A percentile compares a stretch with the other conserved stretches of the same genome.
Conservation (phyloP, 208 protist species). For the Lotmaria passim region DNA sequence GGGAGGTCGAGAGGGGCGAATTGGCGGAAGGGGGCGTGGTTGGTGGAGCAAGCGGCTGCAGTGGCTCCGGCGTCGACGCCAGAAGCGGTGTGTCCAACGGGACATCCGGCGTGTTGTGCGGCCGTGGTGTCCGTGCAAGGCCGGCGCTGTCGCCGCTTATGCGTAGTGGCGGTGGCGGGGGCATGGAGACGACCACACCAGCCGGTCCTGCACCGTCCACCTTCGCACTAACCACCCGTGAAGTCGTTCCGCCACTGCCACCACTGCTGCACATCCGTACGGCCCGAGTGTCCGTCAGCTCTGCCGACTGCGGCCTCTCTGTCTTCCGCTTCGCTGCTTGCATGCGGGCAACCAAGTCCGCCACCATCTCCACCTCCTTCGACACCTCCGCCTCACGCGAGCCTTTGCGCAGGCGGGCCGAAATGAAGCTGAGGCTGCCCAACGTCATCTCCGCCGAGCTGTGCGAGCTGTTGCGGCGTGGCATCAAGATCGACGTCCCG, state of each 20-base stretch:
- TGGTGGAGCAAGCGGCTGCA: not conserved
- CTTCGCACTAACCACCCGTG: not conserved
- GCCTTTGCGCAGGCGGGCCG: conserved; percentile 10
- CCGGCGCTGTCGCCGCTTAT: not conserved
- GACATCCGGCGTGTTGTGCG: not conserved
- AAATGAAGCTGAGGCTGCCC: conserved; percentile 11
- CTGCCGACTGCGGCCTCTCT: not conserved
- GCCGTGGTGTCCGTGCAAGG: not conserved
- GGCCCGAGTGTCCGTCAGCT: not conserved
- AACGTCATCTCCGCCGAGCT: conserved; percentile 8
- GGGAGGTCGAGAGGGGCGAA: not conserved
- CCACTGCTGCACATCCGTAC: conserved; percentile 1
- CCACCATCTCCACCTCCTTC: conserved; percentile 9
- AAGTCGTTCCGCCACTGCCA: not conserved
- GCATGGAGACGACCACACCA: not conserved
- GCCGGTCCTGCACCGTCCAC: not conserved
- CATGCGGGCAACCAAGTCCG: conserved; percentile 17
- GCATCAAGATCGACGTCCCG: conserved; percentile 13
- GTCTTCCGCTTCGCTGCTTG: not conserved
- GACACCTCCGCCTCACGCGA: conserved; percentile 9
- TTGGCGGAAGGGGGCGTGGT: not conserved
- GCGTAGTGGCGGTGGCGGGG: not conserved
- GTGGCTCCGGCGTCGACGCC: not conserved
- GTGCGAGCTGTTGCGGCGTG: conserved; percentile 2
- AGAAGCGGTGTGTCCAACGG: not conserved